Evolutionary conservation across 148 eudicot species (phyloP).

Genomic region (Dianthus caryophyllus): DNA sequence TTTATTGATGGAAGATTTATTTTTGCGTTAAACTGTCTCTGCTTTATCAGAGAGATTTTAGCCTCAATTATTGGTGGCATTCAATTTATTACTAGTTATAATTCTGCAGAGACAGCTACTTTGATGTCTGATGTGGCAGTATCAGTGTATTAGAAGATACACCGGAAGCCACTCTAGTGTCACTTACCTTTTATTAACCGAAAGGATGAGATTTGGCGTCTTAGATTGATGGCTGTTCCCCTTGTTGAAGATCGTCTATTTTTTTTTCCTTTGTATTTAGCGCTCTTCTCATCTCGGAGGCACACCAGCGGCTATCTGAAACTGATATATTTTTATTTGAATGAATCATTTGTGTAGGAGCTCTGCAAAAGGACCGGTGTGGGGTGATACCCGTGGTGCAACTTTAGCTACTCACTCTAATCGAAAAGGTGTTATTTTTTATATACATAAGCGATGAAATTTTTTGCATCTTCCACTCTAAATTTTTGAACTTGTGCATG

Average conservation of each 20-base stretch:
- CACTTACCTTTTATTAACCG: background rate
- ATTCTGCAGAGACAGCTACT: too few species aligned
- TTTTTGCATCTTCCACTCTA: background rate
- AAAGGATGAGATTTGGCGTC: background rate
- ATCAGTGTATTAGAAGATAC: too few species aligned
- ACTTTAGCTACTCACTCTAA: background rate
- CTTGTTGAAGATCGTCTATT: background rate
- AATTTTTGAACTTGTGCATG: conserved; percentile 14
- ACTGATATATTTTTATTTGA: conserved; percentile 3
- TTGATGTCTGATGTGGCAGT: too few species aligned
- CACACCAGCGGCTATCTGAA: background rate
- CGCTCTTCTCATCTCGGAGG: background rate
- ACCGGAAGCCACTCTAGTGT: background rate
- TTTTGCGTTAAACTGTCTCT: background rate
- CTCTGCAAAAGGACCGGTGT: conserved; percentile 22
- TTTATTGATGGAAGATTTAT: background rate
- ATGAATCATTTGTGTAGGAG: conserved; percentile 21
- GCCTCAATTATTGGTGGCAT: background rate
- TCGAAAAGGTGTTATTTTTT: conserved; percentile 34
- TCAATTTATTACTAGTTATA: too few species aligned
- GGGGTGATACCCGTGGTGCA: conserved; percentile 31
- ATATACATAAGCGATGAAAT: background rate
- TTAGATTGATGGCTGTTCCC: background rate
- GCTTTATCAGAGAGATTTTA: background rate
- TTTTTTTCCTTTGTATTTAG: background rate